Base-by-base conservation (phyloP, 2,329 filamentous ascomycete genomes). In the Trichoderma sp. region DNA sequence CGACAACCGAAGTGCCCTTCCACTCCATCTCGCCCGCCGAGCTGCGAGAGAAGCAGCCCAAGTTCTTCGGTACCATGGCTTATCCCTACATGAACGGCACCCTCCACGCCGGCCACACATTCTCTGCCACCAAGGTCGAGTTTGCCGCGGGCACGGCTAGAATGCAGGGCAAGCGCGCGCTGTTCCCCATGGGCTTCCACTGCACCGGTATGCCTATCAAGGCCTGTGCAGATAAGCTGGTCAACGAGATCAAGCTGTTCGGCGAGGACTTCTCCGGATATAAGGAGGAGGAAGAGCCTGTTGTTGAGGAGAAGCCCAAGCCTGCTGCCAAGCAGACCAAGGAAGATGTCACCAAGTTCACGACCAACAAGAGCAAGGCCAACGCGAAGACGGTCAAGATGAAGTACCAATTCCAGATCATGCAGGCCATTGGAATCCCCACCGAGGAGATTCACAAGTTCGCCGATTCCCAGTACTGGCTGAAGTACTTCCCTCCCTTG, bases 131-230 rank as follows among this genome's bases (percentile, higher is more conserved):
- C 79, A 99, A 99, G 83, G 90, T 97, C 77, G 96, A 99, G 83
- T 99, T 98, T 81, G 91, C 91, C 71, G 89, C 92, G 28, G 94
- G 95, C 57, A 95, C 94, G 79, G 91, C 92, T 61, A 88, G 95
- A 70, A 97, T 98, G 93, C 90, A 94, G 81, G 96, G 96, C 78
- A 95, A 95, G 85, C 88, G 92, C 68, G 87, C 91, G 71, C 86
- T 98, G 68, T 98, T 96, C 81, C 96, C 96, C 71, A 91, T 96
- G 79, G 96, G 95, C 36, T 99, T 94, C 85, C 96, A 99, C 86
- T 83, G 82, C 84, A 98, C 95, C 0, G 96, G 96, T 77, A 97
- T 99, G 92, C 94, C 95, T 59, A 99, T 99, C 86, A 98, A 98
- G 84, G 95, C 96, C 6, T 97, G 93, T 78, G 94, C 96, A 69